These are phyloP conservation scores for Cercophora samala DNA, from an alignment of 495 filamentous ascomycete genomes.

Conservation along the genomic window DNA sequence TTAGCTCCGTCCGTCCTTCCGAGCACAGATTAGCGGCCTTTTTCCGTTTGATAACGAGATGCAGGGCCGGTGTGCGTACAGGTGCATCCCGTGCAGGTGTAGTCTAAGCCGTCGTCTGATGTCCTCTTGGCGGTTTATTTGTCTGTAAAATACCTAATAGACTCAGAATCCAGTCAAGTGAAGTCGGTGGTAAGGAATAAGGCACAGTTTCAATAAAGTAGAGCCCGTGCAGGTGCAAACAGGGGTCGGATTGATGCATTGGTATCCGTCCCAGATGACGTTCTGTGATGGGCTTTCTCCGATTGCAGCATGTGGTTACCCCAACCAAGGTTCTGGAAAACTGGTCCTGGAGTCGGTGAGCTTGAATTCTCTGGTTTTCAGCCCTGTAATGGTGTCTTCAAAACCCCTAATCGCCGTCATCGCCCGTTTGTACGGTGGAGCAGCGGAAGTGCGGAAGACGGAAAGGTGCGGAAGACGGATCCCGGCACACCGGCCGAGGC, in stretches of 20 bases:
- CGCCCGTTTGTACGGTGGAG: not conserved
- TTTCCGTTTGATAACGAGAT: not conserved
- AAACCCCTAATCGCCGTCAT: not conserved
- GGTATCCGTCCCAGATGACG: not conserved
- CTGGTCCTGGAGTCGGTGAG: not conserved
- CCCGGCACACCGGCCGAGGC: not conserved
- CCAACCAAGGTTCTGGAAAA: not conserved
- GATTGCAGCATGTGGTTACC: not conserved
- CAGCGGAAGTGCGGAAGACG: conserved; percentile 28
- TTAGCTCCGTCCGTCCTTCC: not conserved
- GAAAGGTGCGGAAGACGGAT: conserved; percentile 13
- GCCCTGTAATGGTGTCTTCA: not conserved
- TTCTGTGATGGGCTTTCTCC: not conserved
- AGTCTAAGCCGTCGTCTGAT: not conserved
- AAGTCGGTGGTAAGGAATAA: not conserved
- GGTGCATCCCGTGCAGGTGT: not conserved
- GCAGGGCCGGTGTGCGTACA: not conserved
- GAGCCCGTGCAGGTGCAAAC: not conserved
- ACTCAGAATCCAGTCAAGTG: not conserved
- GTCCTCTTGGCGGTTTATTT: not conserved
- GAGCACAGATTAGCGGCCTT: not conserved
- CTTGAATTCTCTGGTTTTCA: not conserved
- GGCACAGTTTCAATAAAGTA: not conserved
- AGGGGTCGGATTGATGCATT: not conserved
- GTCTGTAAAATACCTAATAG: not conserved